phyloP scores from a whole-genome alignment of 495 filamentous ascomycete species.

The Penicillium diatomitis region DNA sequence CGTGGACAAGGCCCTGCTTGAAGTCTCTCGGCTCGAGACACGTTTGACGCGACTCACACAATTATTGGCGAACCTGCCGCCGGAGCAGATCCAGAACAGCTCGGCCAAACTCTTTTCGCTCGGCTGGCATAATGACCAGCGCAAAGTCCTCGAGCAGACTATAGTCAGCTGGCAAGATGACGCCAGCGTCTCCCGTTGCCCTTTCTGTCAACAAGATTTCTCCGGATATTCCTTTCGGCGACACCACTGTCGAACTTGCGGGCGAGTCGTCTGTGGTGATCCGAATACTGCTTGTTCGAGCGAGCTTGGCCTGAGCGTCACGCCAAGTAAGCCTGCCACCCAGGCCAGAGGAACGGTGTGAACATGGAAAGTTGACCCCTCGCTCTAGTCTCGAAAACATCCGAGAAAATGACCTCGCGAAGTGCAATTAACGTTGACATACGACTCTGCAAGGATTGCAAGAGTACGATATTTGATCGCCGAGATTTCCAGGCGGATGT shows the following conservation, averaged over 20 bases:
- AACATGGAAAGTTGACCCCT: conserved; percentile 8
- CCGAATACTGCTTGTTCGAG: conserved; percentile 71
- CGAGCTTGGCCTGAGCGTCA: conserved; percentile 72
- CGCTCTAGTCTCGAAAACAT: conserved; percentile 33
- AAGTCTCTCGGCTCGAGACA: conserved; percentile 84
- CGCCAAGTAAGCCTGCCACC: conserved; percentile 48
- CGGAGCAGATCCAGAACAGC: conserved; percentile 43
- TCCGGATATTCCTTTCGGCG: conserved; percentile 78
- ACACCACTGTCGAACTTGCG: conserved; percentile 92
- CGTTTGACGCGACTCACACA: conserved; percentile 84
- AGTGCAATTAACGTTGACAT: conserved; percentile 64
- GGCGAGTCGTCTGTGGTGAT: conserved; percentile 86
- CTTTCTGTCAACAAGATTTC: conserved; percentile 93
- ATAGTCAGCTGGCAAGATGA: conserved; percentile 96
- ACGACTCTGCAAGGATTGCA: conserved; percentile 87
- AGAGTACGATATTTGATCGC: conserved; percentile 70
- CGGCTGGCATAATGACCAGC: conserved; percentile 51
- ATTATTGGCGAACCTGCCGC: conserved; percentile 61
- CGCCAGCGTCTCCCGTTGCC: conserved; percentile 66
- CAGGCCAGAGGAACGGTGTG: not conserved
- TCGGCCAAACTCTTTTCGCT: conserved; percentile 49
- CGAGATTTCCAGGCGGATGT: conserved; percentile 71
- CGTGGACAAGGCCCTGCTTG: conserved; percentile 75
- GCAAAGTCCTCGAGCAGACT: conserved; percentile 78
- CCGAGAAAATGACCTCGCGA: conserved; percentile 49